A percentile compares a stretch with the other conserved stretches of the same genome.
Evolutionary conservation across 768 basidiomycete genomes (phyloP).

Genomic region (Mycena belliarum): DNA sequence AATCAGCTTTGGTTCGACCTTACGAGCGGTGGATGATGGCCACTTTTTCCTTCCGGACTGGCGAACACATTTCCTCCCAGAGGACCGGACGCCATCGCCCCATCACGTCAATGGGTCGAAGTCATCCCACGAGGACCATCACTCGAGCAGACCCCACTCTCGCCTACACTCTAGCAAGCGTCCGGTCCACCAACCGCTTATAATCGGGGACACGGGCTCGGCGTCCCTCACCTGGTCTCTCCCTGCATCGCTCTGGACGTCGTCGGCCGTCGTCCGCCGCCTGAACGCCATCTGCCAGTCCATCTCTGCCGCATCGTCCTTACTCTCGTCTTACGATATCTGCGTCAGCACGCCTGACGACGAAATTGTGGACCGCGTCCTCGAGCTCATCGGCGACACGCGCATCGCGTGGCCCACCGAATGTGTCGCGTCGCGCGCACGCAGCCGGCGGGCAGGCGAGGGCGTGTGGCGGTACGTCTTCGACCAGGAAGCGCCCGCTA

Average conservation of each 20-base stretch:
- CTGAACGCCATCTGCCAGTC: slow-evolving; percentile 77
- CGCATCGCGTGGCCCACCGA: slow-evolving; percentile 80
- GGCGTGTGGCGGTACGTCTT: slow-evolving; percentile 83
- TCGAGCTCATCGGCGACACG: slow-evolving; percentile 77
- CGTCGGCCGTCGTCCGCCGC: slow-evolving; percentile 60
- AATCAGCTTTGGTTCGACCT: slow-evolving; percentile 39
- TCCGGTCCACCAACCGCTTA: slow-evolving; percentile 59
- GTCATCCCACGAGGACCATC: not conserved
- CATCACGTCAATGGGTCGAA: slow-evolving; percentile 19
- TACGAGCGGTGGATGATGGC: slow-evolving; percentile 69
- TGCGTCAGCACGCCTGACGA: slow-evolving; percentile 58
- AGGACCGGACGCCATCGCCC: slow-evolving; percentile 19
- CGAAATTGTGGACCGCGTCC: slow-evolving; percentile 64
- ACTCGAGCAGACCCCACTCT: slow-evolving; percentile 22
- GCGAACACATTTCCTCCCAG: slow-evolving; percentile 46
- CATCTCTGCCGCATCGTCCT: slow-evolving; percentile 55
- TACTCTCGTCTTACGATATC: slow-evolving; percentile 76
- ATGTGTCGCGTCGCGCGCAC: slow-evolving; percentile 53
- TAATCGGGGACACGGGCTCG: slow-evolving; percentile 72
- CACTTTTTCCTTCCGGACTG: slow-evolving; percentile 66
- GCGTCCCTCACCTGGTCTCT: slow-evolving; percentile 67
- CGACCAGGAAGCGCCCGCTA: slow-evolving; percentile 74
- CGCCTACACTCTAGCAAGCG: slow-evolving; percentile 26
- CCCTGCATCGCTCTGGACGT: slow-evolving; percentile 63
- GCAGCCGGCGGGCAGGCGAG: slow-evolving; percentile 50